A percentile compares a stretch with the other conserved stretches of the same genome.
phyloP scores from a whole-genome alignment of 306 rosid species.

The Nissolia schottii region DNA sequence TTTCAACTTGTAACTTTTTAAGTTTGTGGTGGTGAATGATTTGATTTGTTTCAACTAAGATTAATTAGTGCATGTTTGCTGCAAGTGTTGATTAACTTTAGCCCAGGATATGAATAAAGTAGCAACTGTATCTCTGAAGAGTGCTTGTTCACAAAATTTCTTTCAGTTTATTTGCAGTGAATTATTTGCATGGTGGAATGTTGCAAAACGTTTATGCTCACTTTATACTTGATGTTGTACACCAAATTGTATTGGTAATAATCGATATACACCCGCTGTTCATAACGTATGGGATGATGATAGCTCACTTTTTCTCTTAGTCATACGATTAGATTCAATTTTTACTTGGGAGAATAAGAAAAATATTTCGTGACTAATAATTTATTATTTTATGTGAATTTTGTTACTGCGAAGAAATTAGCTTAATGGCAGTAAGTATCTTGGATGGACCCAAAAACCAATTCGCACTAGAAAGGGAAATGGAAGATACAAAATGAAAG shows the following conservation, averaged over 20 bases:
- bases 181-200: not conserved
- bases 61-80: slow-evolving; percentile 23
- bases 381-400: too few relatives aligned
- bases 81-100: slow-evolving; percentile 27
- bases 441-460: too few relatives aligned
- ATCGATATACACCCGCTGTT: too few relatives aligned
- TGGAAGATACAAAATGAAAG: not conserved
- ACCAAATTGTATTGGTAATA: not conserved
- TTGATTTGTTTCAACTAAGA: slow-evolving; percentile 34
- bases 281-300: too few relatives aligned
- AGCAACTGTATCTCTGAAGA: not conserved
- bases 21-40: slow-evolving; percentile 12
- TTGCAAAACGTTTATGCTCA: not conserved
- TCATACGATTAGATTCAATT: too few relatives aligned
- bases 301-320: too few relatives aligned
- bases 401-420: too few relatives aligned
- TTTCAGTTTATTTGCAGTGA: too few relatives aligned
- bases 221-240: not conserved
- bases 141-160: too few relatives aligned
- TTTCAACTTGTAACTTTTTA: slow-evolving; percentile 49
- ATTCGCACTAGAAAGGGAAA: not conserved
- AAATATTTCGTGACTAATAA: too few relatives aligned
- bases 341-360: too few relatives aligned
- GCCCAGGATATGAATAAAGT: slow-evolving; percentile 12
- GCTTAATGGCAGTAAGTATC: too few relatives aligned